phyloP scores from a whole-genome alignment of 352 stramenopile species.

The Phytopythium vexans region DNA sequence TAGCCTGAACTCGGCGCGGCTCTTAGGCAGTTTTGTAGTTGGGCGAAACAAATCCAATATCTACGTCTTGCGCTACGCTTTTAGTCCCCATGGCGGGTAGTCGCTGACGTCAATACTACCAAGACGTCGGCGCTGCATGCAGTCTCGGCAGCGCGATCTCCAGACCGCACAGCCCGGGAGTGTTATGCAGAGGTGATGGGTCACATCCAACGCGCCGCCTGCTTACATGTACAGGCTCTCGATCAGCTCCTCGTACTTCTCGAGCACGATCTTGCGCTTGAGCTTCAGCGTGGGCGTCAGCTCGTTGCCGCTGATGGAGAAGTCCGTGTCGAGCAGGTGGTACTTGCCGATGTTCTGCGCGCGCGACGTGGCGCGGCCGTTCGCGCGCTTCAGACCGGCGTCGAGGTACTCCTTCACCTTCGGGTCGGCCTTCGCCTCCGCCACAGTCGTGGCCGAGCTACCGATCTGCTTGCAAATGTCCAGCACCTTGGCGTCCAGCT shows the following conservation, averaged over 20 bases:
- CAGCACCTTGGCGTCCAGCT: constrained; percentile 69
- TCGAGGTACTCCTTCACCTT: constrained; percentile 81
- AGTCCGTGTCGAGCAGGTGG: constrained; percentile 85
- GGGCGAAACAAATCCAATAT: no score
- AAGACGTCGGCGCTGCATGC: no score
- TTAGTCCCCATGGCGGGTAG: no score
- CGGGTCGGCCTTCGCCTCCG: constrained; percentile 60
- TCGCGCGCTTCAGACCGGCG: constrained; percentile 75
- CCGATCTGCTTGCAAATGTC: constrained; percentile 57
- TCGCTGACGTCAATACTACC: no score
- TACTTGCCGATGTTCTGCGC: constrained; percentile 88
- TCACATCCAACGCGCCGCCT: not conserved
- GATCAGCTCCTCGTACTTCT: constrained; percentile 91
- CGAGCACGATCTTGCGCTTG: constrained; percentile 90
- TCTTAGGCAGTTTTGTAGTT: no score
- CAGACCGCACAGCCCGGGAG: no score
- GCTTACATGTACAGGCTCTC: constrained; percentile 86
- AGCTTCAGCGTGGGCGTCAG: constrained; percentile 97
- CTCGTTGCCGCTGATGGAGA: constrained; percentile 88
- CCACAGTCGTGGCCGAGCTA: constrained; percentile 62
- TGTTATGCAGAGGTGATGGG: no score
- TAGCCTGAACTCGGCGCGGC: no score
- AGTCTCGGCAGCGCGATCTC: no score
- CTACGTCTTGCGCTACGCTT: no score
- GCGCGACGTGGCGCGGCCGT: constrained; percentile 67